Evolutionary conservation across 345 rosid species (phyloP).

Genomic region (Heritiera fomes): DNA sequence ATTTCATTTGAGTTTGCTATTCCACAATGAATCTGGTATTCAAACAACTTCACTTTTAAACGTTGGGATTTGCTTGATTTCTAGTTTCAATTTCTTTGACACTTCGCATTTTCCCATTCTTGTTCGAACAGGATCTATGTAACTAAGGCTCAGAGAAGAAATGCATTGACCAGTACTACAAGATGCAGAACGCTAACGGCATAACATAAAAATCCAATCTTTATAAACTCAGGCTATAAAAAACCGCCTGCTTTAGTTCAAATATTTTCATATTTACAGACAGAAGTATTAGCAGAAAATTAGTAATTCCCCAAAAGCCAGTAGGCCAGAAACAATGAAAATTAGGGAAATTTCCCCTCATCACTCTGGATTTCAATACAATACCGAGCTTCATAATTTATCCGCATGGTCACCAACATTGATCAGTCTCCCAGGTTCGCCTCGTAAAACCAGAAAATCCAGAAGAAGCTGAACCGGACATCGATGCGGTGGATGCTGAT

Average conservation of each 20-base stretch:
- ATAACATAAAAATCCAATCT: background rate
- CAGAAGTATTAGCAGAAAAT: background rate
- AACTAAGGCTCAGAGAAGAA: background rate
- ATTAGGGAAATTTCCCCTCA: background rate
- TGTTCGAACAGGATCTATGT: background rate
- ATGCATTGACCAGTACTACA: background rate
- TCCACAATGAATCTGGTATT: background rate
- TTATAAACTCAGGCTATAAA: slow-evolving; percentile 12
- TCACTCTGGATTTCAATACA: background rate
- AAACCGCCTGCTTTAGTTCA: slow-evolving; percentile 21
- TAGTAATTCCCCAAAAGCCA: background rate
- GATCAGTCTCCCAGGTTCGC: slow-evolving; percentile 70
- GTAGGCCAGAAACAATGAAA: slow-evolving; percentile 13
- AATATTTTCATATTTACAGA: background rate
- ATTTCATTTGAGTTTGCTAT: background rate
- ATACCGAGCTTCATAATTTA: background rate
- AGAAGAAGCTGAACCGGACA: slow-evolving; percentile 20
- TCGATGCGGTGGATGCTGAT: slow-evolving; percentile 24
- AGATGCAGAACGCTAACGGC: background rate
- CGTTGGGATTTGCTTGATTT: too few relatives aligned
- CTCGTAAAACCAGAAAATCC: slow-evolving; percentile 33
- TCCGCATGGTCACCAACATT: slow-evolving; percentile 50
- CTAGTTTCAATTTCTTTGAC: too few relatives aligned
- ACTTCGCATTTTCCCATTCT: too few relatives aligned
- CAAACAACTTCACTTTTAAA: background rate